phyloP scores from a whole-genome alignment of 2,329 filamentous ascomycete genomes.

The Thelonectria rubi region DNA sequence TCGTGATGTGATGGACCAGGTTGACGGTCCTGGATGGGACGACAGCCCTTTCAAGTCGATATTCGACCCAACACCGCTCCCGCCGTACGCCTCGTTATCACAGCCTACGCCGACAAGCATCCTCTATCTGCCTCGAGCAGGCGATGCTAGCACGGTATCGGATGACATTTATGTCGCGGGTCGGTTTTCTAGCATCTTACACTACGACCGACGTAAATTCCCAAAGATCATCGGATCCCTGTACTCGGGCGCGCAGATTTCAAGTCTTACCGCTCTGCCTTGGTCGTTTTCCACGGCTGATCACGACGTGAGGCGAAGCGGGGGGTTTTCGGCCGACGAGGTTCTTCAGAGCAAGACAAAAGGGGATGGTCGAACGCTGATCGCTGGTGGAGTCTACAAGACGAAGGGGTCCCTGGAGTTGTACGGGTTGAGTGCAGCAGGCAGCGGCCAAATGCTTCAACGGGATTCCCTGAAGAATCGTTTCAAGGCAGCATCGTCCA shows the following conservation, averaged over 20 bases:
- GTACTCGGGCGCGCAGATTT: constrained; percentile 83
- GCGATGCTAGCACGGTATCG: constrained; percentile 64
- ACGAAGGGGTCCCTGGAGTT: constrained; percentile 89
- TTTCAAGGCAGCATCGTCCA: constrained; percentile 81
- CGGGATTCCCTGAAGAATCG: constrained; percentile 75
- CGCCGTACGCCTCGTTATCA: constrained; percentile 75
- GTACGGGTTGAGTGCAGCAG: constrained; percentile 67
- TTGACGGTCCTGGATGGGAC: constrained; percentile 43
- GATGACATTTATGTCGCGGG: constrained; percentile 89
- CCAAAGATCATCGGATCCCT: constrained; percentile 80
- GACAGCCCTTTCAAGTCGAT: constrained; percentile 50
- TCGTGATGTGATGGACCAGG: constrained; percentile 48
- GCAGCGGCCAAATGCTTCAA: constrained; percentile 43
- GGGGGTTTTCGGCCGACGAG: constrained; percentile 64
- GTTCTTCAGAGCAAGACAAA: constrained; percentile 63
- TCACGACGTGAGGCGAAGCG: constrained; percentile 64
- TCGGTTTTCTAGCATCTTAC: constrained; percentile 86
- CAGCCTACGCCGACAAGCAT: constrained; percentile 86
- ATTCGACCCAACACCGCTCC: constrained; percentile 62
- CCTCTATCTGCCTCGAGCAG: constrained; percentile 73
- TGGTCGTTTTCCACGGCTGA: constrained; percentile 72
- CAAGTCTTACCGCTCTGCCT: constrained; percentile 75
- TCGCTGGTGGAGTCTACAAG: constrained; percentile 91
- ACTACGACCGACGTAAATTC: constrained; percentile 89
- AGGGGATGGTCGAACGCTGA: constrained; percentile 69